Conservation (phyloP, 768 basidiomycete species). For the Leccinum variicolor region DNA sequence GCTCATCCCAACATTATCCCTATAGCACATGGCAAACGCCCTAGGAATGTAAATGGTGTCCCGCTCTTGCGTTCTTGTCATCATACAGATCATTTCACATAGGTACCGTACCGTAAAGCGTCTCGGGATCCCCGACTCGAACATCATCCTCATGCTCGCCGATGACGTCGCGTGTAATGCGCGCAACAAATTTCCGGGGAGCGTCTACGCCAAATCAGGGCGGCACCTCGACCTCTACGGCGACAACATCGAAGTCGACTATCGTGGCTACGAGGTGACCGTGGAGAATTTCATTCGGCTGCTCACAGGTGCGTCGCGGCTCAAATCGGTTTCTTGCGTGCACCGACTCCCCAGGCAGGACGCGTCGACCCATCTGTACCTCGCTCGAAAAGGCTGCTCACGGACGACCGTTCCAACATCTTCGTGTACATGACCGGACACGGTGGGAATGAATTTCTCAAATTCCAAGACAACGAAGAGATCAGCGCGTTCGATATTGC, state of each 20-base stretch:
- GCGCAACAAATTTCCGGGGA: constrained; percentile 87
- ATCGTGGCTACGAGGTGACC: constrained; percentile 96
- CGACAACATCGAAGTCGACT: constrained; percentile 96
- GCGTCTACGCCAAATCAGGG: constrained; percentile 87
- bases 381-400: constrained; percentile 86
- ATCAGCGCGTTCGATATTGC: constrained; percentile 97
- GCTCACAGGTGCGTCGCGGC: constrained; percentile 66
- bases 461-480: constrained; percentile 99
- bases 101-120: constrained; percentile 99
- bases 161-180: constrained; percentile 95
- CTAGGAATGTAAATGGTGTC: constrained; percentile 79
- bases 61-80: not conserved
- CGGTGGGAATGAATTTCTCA: constrained; percentile 96
- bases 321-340: not conserved
- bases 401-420: constrained; percentile 87
- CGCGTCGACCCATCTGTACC: constrained; percentile 83
- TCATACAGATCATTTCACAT: constrained; percentile 2
- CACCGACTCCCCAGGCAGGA: constrained; percentile 43
- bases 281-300: constrained; percentile 95
- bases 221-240: constrained; percentile 88
- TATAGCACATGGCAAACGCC: constrained; percentile 96
- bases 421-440: constrained; percentile 99
- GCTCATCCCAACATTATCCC: not conserved
- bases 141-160: constrained; percentile 98
- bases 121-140: constrained; percentile 95